phyloP scores from a whole-genome alignment of 345 rosid species.

The Euphorbia peplus region DNA sequence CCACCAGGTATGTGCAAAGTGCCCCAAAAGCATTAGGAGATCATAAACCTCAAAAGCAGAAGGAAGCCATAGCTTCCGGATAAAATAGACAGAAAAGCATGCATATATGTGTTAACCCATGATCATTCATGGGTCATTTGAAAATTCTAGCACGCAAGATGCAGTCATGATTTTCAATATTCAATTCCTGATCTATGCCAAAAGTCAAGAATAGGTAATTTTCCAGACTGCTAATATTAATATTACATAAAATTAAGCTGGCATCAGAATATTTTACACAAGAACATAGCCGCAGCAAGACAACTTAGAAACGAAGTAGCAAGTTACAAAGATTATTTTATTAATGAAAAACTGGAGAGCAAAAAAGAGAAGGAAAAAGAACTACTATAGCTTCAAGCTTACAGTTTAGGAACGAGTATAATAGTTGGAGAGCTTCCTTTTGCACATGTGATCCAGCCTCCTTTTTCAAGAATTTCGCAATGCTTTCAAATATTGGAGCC shows the following conservation, averaged over 20 bases:
- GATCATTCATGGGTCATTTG: background rate
- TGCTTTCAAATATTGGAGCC: constrained; percentile 41
- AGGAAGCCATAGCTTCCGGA: background rate
- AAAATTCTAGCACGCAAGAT: background rate
- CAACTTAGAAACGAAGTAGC: background rate
- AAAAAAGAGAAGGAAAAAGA: constrained; percentile 10
- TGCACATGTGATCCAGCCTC: constrained; percentile 55
- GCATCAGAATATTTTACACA: background rate
- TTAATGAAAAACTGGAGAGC: background rate
- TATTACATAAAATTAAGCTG: background rate
- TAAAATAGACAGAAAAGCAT: background rate
- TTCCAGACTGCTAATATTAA: background rate
- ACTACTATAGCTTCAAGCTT: constrained; percentile 21
- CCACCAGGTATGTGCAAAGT: background rate
- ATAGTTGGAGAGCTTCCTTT: constrained; percentile 61
- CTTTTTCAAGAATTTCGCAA: constrained; percentile 51
- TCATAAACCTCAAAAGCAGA: background rate
- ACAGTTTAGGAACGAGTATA: constrained; percentile 74
- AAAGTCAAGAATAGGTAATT: background rate
- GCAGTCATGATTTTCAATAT: background rate
- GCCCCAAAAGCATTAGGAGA: background rate
- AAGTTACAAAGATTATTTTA: background rate
- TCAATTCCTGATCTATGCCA: background rate
- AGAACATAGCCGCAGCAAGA: background rate
- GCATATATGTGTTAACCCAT: background rate